Percentiles rank a stretch among this genome's conserved stretches.
Evolutionary conservation across 441 rosid species (phyloP).

Genomic region (Adansonia madagascariensis): DNA sequence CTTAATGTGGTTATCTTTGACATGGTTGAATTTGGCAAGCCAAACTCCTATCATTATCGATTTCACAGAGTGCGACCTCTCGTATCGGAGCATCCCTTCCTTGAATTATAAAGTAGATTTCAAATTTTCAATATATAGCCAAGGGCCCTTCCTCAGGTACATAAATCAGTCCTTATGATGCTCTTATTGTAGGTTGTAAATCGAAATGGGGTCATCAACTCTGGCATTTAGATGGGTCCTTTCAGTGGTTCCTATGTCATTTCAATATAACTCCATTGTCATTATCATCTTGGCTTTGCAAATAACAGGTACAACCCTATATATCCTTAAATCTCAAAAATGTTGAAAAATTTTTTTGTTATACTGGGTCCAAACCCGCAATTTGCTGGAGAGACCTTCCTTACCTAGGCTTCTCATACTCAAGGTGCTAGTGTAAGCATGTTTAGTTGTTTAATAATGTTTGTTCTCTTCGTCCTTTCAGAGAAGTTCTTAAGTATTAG

Average conservation of each 20-base stretch:
- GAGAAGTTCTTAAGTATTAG: too few relatives aligned
- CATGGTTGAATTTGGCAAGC: background rate
- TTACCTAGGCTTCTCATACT: too few relatives aligned
- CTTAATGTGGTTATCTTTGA: background rate
- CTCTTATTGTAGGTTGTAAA: conserved; percentile 23
- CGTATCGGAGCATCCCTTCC: conserved; percentile 14
- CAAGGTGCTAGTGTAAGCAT: too few relatives aligned
- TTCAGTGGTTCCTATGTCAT: conserved; percentile 50
- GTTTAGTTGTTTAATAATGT: background rate
- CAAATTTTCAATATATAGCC: conserved; percentile 26
- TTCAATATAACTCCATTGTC: conserved; percentile 47
- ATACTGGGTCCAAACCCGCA: conserved; percentile 33
- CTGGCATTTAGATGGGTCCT: conserved; percentile 45
- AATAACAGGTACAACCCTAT: conserved; percentile 15
- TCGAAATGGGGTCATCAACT: conserved; percentile 19
- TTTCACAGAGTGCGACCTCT: conserved; percentile 25
- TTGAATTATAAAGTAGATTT: conserved; percentile 9
- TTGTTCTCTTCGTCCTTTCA: background rate
- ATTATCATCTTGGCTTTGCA: conserved; percentile 34
- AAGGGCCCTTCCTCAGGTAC: conserved; percentile 39
- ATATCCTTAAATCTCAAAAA: conserved; percentile 30
- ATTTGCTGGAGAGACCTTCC: background rate
- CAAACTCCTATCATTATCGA: conserved; percentile 16
- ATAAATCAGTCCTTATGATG: conserved; percentile 33
- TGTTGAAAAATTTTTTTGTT: conserved; percentile 20